phyloP scores from a whole-genome alignment of 140 eudicot species.

The Oenanthe javanica region DNA sequence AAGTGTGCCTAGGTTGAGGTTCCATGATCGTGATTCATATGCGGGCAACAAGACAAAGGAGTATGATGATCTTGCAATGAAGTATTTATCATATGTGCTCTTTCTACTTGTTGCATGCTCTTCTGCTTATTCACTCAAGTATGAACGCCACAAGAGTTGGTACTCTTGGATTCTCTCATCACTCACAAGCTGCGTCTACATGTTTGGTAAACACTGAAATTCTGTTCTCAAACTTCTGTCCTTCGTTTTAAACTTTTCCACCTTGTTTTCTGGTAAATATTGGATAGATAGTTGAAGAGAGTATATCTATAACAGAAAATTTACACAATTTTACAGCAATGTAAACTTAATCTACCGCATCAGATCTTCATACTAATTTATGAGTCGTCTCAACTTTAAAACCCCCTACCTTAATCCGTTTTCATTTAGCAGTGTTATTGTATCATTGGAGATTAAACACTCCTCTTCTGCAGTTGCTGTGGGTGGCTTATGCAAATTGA shows the following conservation, averaged over 20 bases:
- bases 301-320: not conserved
- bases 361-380: not conserved
- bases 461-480: too few species aligned
- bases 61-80: slow-evolving; percentile 96
- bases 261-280: not conserved
- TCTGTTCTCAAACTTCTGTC: not conserved
- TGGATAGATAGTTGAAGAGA: not conserved
- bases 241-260: not conserved
- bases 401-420: not conserved
- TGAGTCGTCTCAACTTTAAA: not conserved
- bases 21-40: slow-evolving; percentile 87
- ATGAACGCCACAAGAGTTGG: slow-evolving; percentile 97
- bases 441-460: not conserved
- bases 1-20: slow-evolving; percentile 67
- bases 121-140: slow-evolving; percentile 78
- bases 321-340: not conserved
- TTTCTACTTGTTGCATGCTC: slow-evolving; percentile 60
- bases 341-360: not conserved
- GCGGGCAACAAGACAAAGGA: slow-evolving; percentile 89
- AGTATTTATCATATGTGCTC: slow-evolving; percentile 79
- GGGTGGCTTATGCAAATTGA: not conserved
- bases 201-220: slow-evolving; percentile 64
- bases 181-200: slow-evolving; percentile 93
- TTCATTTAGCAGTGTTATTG: not conserved
- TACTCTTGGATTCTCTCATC: slow-evolving; percentile 95